Percentiles rank a stretch among this genome's conserved stretches.
These are phyloP conservation scores for Hanseniaspora opuntiae DNA, from an alignment of 805 yeast species.

Conservation along the genomic window DNA sequence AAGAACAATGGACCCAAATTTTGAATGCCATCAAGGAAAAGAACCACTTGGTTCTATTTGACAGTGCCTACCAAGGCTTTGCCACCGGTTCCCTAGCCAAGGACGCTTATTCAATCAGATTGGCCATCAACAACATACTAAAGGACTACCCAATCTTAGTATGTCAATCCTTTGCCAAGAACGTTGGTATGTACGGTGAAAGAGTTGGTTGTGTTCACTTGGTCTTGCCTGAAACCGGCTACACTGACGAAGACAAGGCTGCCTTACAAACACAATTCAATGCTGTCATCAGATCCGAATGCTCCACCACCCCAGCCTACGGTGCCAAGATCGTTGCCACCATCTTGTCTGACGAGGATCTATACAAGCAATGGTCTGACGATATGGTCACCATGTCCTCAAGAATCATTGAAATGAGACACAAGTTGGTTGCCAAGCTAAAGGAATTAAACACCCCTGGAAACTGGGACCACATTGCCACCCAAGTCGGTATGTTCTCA, in stretches of 20 bases:
- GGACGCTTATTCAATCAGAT: constrained; percentile 67
- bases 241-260: constrained; percentile 20
- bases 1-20: constrained; percentile 65
- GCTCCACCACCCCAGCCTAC: constrained; percentile 88
- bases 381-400: constrained; percentile 80
- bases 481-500: constrained; percentile 93
- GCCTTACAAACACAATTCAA: constrained; percentile 68
- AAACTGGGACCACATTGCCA: constrained; percentile 78
- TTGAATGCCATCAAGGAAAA: constrained; percentile 45
- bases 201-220: constrained; percentile 89
- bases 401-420: constrained; percentile 71
- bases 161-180: constrained; percentile 93
- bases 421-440: constrained; percentile 46
- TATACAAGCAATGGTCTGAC: constrained; percentile 65
- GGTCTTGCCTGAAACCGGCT: constrained; percentile 34
- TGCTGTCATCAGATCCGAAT: constrained; percentile 63
- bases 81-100: constrained; percentile 74
- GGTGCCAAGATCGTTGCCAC: constrained; percentile 83
- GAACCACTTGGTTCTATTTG: constrained; percentile 71
- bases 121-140: constrained; percentile 38
- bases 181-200: constrained; percentile 95
- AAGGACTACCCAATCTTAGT: constrained; percentile 49
- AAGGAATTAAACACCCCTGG: constrained; percentile 67
- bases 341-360: constrained; percentile 52
- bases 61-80: constrained; percentile 94